phyloP scores from a whole-genome alignment of 306 rosid genomes.

The Senna siamea region DNA sequence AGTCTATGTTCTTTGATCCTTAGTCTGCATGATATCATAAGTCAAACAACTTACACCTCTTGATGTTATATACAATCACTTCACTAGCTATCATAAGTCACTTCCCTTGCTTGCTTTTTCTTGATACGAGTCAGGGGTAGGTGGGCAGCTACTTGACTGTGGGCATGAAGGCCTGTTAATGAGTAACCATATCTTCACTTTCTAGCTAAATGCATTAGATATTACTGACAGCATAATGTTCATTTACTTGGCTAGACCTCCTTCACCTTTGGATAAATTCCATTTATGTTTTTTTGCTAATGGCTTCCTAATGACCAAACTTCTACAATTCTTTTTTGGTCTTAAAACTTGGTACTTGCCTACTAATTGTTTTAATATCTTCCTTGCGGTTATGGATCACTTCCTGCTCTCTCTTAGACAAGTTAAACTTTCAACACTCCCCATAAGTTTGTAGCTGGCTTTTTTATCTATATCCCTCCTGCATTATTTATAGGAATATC shows the following conservation, averaged over 20 bases:
- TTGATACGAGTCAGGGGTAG: background rate
- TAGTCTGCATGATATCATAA: background rate
- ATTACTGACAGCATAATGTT: background rate
- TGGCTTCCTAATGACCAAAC: background rate
- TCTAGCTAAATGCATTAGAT: background rate
- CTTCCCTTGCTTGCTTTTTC: background rate
- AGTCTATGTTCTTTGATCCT: slow-evolving; percentile 11
- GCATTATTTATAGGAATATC: background rate
- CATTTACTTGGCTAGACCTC: background rate
- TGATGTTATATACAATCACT: background rate
- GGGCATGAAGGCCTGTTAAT: background rate
- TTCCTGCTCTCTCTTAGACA: background rate
- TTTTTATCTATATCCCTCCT: background rate
- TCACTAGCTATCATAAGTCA: background rate
- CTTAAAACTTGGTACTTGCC: background rate
- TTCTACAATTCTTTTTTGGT: background rate
- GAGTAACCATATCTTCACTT: background rate
- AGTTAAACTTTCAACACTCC: background rate
- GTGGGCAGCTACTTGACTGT: background rate
- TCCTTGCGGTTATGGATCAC: background rate
- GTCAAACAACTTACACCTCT: background rate
- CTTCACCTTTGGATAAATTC: background rate
- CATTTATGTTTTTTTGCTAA: background rate
- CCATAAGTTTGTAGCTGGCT: background rate
- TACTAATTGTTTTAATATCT: background rate